Evolutionary conservation across 192 early-diverging fungal species (phyloP).

Genomic region (Spinellus fusiger): DNA sequence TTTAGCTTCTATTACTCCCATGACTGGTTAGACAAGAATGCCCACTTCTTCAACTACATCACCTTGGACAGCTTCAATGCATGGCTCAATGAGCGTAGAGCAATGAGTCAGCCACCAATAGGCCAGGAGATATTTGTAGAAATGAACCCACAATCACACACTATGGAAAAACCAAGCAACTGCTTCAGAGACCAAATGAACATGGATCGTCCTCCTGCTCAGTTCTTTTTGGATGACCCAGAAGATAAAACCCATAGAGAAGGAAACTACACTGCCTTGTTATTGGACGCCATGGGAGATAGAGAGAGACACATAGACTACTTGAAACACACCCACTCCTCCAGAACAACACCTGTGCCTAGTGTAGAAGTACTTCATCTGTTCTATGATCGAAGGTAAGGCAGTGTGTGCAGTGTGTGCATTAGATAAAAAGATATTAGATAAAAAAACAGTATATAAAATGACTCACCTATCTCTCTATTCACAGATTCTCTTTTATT

Average conservation of each 20-base stretch:
- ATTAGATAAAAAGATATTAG: too few species aligned
- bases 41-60: slow-evolving; percentile 25
- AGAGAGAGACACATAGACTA: slow-evolving; percentile 4
- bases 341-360: neutral
- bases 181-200: slow-evolving; percentile 23
- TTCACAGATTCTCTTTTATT: slow-evolving; percentile 20
- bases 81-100: slow-evolving; percentile 20
- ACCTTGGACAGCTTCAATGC: slow-evolving; percentile 20
- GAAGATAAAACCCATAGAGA: slow-evolving; percentile 1
- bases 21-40: slow-evolving; percentile 27
- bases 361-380: slow-evolving; percentile 20
- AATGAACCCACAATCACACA: neutral
- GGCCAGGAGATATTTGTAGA: slow-evolving; percentile 24
- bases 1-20: slow-evolving; percentile 35
- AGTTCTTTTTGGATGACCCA: slow-evolving; percentile 9
- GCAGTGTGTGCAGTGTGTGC: neutral
- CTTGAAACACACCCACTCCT: neutral
- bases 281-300: slow-evolving; percentile 3
- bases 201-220: slow-evolving; percentile 5
- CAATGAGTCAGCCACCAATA: slow-evolving; percentile 4
- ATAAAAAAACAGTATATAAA: too few species aligned
- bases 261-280: neutral
- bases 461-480: neutral
- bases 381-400: slow-evolving; percentile 32
- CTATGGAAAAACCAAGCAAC: neutral